Evolutionary conservation across 805 yeast genomes (phyloP), one percentile per base, ranked within the genome.

Genomic region (Metschnikowia continentalis): DNA sequence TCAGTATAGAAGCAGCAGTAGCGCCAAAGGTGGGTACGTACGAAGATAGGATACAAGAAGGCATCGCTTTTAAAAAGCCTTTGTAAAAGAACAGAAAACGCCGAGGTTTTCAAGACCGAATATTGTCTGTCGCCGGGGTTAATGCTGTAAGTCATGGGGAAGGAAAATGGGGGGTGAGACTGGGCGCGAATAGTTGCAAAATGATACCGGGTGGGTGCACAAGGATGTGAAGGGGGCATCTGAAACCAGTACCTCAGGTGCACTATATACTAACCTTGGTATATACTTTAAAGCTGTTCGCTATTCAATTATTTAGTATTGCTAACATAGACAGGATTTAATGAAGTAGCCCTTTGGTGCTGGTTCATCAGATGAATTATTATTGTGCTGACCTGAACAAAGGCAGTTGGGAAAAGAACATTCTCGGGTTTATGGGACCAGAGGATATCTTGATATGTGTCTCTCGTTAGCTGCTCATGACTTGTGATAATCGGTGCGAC

Each of bases 111-210:
- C 30, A 42, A 22, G 14, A 30, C 13, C 13, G 46, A 42, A 22
- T 19, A n/a, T 8, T 22, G 36, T 32, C 37, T 42, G 23, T 42
- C 32, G 5, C 15, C 38, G 32, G 23, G 14, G 20, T 22, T 33
- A 17, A 22, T 15, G 11, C 13, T 7, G n/a, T 14, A 20, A n/a
- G 38, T 20, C 46, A 42, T 42, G 32, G 11, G 32, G 22, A n/a
- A 26, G 35, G 10, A 26, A 26, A 26, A 15, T 32, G 20, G 32
- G 46, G 26, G 19, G n/a, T 7, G 6, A 40, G 35, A 11, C 32
- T 22, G 35, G 26, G 33, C 22, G 26, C 46, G 46, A 15, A 40
- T 19, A 32, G 46, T 33, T 42, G 46, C 46, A 35, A 42, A 42
- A 42, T 14, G 35, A 5, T 26, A 17, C 32, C 15, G 32, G 19